phyloP scores from a whole-genome alignment of 805 yeast species.

The Metschnikowia rubicola region DNA sequence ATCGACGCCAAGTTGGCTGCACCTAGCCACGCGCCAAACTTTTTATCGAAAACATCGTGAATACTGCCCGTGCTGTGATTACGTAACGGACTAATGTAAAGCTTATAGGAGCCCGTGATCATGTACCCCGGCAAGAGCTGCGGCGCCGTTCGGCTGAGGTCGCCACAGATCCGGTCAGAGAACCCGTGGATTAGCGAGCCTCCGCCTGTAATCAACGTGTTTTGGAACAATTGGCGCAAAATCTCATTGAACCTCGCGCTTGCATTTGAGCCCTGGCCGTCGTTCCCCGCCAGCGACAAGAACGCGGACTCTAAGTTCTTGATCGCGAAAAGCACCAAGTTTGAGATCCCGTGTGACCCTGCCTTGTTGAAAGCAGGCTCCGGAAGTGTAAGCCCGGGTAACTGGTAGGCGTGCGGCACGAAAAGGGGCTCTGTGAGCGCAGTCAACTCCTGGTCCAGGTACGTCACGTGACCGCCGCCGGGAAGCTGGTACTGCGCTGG shows the following conservation, averaged over 20 bases:
- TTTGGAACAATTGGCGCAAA: conserved; percentile 34
- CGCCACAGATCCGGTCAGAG: conserved; percentile 52
- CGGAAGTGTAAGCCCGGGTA: conserved; percentile 33
- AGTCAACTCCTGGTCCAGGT: conserved; percentile 43
- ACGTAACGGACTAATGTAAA: conserved; percentile 21
- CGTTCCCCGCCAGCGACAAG: conserved; percentile 24
- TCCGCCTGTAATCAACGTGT: conserved; percentile 61
- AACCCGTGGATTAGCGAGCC: conserved; percentile 54
- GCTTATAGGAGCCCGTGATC: conserved; percentile 26
- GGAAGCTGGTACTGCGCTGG: conserved; percentile 52
- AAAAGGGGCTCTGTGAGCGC: conserved; percentile 66
- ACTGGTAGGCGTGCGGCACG: conserved; percentile 53
- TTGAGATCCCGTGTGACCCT: conserved; percentile 46
- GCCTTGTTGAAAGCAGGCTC: conserved; percentile 43
- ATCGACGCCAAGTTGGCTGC: conserved; percentile 64
- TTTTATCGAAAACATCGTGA: conserved; percentile 47
- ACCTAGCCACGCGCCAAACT: conserved; percentile 67
- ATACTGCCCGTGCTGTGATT: conserved; percentile 27
- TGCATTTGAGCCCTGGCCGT: conserved; percentile 23
- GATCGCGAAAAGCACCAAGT: conserved; percentile 33
- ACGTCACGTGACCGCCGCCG: conserved; percentile 41
- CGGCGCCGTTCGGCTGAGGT: conserved; percentile 44
- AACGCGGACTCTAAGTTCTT: conserved; percentile 35
- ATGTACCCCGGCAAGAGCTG: conserved; percentile 46
- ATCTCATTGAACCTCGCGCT: conserved; percentile 36